Evolutionary conservation across 106 monocot species (phyloP).

Genomic region (Acanthochlamys bracteata): DNA sequence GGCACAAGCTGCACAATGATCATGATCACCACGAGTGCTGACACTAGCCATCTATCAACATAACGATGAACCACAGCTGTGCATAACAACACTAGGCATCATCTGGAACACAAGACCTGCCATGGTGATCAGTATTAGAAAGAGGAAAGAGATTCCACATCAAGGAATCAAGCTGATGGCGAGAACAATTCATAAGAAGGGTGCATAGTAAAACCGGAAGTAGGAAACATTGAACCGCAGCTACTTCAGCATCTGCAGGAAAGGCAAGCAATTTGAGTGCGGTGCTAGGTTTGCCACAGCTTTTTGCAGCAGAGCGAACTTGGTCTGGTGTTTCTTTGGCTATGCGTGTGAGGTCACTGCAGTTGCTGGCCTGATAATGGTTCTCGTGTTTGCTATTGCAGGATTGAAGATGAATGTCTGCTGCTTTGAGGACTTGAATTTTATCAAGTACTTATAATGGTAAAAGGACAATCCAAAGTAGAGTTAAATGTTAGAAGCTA

Average conservation of each 20-base stretch:
- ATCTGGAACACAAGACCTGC: conserved; percentile 3
- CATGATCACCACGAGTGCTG: conserved; percentile 10
- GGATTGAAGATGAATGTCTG: not conserved
- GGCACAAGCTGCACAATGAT: conserved; percentile 18
- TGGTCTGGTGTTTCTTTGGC: not conserved
- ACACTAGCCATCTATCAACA: not conserved
- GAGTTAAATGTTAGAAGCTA: too few species aligned
- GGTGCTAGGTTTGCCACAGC: conserved; percentile 14
- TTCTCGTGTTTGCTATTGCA: not conserved
- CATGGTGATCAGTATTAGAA: conserved; percentile 12
- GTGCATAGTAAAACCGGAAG: conserved; percentile 18
- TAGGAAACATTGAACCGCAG: conserved; percentile 18
- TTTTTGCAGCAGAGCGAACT: conserved; percentile 4
- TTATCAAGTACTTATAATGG: too few species aligned
- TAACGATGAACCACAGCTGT: conserved; percentile 9
- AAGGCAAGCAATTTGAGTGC: conserved; percentile 5
- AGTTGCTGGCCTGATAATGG: not conserved
- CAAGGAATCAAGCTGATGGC: conserved; percentile 12
- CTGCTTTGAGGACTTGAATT: too few species aligned
- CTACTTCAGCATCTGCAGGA: conserved; percentile 16
- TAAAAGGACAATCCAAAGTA: too few species aligned
- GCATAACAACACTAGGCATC: conserved; percentile 11
- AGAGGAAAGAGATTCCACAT: conserved; percentile 9
- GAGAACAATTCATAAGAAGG: conserved; percentile 15
- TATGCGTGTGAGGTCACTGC: conserved; percentile 1